phyloP scores from a whole-genome alignment of 2,329 filamentous ascomycete genomes.

The Cercospora zeae-maydis region DNA sequence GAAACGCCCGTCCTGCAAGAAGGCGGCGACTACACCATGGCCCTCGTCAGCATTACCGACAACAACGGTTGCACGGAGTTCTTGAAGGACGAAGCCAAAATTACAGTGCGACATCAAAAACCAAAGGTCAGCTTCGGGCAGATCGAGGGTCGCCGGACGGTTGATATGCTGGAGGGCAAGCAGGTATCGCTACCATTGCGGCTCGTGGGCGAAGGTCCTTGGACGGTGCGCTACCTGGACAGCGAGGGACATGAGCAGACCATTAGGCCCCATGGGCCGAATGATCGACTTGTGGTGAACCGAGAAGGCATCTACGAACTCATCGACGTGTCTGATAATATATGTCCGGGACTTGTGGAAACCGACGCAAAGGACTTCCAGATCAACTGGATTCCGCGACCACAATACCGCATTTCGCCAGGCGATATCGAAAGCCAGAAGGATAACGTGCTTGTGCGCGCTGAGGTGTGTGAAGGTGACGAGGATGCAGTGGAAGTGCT shows the following conservation, averaged over 20 bases:
- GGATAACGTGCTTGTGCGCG: conserved; percentile 62
- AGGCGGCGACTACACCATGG: conserved; percentile 86
- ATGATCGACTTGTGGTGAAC: conserved; percentile 32
- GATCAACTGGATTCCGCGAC: conserved; percentile 81
- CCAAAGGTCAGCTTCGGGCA: conserved; percentile 83
- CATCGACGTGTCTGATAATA: conserved; percentile 68
- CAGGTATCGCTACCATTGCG: conserved; percentile 73
- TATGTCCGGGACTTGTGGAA: conserved; percentile 80
- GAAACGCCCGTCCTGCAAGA: conserved; percentile 69
- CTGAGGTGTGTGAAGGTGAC: conserved; percentile 89
- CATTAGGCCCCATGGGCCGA: conserved; percentile 39
- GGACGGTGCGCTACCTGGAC: conserved; percentile 70
- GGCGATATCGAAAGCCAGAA: conserved; percentile 57
- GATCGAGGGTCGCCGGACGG: conserved; percentile 72
- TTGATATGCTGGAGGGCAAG: conserved; percentile 73
- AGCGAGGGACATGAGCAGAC: conserved; percentile 35
- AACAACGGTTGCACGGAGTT: conserved; percentile 80
- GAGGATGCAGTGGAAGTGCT: conserved; percentile 82
- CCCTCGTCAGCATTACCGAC: conserved; percentile 82
- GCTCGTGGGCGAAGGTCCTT: conserved; percentile 80
- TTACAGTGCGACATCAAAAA: conserved; percentile 81
- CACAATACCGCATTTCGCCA: conserved; percentile 61
- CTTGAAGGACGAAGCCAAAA: conserved; percentile 77
- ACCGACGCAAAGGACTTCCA: conserved; percentile 69
- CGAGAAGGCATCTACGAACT: conserved; percentile 71